Evolutionary conservation across 768 basidiomycete species (phyloP).

Genomic region (Pisolithus sp.): DNA sequence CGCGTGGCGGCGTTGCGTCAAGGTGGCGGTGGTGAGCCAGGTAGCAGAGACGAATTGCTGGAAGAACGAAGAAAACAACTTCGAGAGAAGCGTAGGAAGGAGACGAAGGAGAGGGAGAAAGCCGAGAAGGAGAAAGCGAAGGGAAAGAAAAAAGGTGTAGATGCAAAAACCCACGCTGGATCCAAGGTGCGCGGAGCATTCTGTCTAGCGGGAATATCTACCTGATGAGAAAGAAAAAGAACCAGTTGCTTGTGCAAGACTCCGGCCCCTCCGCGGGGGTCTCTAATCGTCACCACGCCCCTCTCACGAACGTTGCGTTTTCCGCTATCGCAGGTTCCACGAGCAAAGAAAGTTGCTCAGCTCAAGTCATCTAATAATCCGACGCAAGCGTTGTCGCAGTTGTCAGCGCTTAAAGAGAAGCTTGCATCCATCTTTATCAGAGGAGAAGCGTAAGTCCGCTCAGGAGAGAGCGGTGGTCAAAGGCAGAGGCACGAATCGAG

Average conservation of each 20-base stretch:
- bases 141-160: conserved; percentile 40
- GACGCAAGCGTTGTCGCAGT: conserved; percentile 75
- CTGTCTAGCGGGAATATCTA: background rate
- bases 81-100: conserved; percentile 78
- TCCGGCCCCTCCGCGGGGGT: conserved; percentile 12
- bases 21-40: conserved; percentile 39
- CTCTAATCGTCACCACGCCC: conserved; percentile 30
- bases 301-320: conserved; percentile 65
- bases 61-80: conserved; percentile 74
- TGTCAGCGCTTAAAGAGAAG: conserved; percentile 71
- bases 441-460: conserved; percentile 73
- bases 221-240: conserved; percentile 31
- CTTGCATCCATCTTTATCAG: conserved; percentile 65
- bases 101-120: conserved; percentile 77
- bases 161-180: conserved; percentile 31
- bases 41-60: conserved; percentile 73
- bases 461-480: conserved; percentile 87
- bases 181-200: conserved; percentile 41
- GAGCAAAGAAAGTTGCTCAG: conserved; percentile 41
- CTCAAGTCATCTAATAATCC: conserved; percentile 77
- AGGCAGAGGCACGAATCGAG: conserved; percentile 80
- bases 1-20: conserved; percentile 66
- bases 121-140: conserved; percentile 50
- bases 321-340: conserved; percentile 50
- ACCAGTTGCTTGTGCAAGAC: conserved; percentile 69